phyloP scores from a whole-genome alignment of 2,329 filamentous ascomycete genomes.

The Botrytis pseudocinerea region DNA sequence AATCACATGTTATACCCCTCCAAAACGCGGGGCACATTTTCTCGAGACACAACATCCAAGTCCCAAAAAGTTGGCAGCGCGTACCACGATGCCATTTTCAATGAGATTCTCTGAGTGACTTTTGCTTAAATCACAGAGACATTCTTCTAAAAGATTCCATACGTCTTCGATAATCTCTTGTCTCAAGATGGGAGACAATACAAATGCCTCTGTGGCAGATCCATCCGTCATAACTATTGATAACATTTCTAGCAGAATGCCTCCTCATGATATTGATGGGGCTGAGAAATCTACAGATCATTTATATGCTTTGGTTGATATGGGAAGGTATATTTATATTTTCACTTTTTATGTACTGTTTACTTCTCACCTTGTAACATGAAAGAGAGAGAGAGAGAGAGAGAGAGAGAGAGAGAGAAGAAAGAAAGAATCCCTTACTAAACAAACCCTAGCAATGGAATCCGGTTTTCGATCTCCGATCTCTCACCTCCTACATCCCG shows the following conservation, averaged over 20 bases:
- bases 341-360: background rate
- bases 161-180: background rate
- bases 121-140: background rate
- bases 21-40: constrained; percentile 13
- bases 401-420: too few species aligned
- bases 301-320: constrained; percentile 41
- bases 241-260: constrained; percentile 38
- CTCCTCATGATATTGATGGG: constrained; percentile 28
- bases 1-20: constrained; percentile 13
- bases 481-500: constrained; percentile 70
- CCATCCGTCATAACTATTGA: constrained; percentile 36
- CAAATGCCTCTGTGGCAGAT: background rate
- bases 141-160: background rate
- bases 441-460: constrained; percentile 69
- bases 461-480: constrained; percentile 87
- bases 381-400: background rate
- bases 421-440: background rate
- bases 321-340: constrained; percentile 42
- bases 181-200: background rate
- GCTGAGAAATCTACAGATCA: constrained; percentile 25
- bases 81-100: background rate
- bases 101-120: background rate
- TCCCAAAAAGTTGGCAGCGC: constrained; percentile 15
- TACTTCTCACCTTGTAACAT: too few species aligned
- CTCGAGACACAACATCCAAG: background rate